Base-by-base conservation (phyloP, 352 stramenopile genomes). In the Phytophthora chlamydospora region DNA sequence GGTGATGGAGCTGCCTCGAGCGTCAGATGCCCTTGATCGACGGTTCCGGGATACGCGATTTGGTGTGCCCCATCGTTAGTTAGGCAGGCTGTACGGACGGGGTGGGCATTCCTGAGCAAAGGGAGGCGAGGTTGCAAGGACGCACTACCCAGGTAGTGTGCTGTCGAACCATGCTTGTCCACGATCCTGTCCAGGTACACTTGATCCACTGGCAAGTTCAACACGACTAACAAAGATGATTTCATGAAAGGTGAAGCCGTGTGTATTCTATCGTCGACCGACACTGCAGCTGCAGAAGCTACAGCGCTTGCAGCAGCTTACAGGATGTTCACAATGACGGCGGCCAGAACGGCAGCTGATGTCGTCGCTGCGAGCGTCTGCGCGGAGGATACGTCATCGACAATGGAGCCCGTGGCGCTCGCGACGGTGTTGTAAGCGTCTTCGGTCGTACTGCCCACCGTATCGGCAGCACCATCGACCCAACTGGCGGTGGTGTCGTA, bases 381-480 rank as follows among this genome's bases (percentile, higher is more conserved):
- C 13, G 62, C 56, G 11, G 62, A 62, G 36, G 49, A 66, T 11
- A 70, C 32, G 19, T 66, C 54, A 33, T 70, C 62, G 31, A 57
- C 17, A 12, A 70, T 65, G 48, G 62, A 70, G n/a, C 62, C 62
- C 13, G 62, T 56, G 16, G 43, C 48, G 12, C 62, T 71, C 47
- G 55, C 55, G 36, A 62, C 57, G 2, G 62, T 39, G 55, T 61
- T 47, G 41, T 55, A 43, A 10, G 53, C 55, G 29, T 68, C 40
- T 55, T 64, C 24, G 7, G 34, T 42, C 6, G 61, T 17, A 8
- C 36, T 51, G 1, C 46, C 46, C 0, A 69, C 45, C 0, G 43
- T 58, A n/a, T 68, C 52, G 2, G 38, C 47, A 21, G 51, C 47
- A 3, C 36, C 60, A 7, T 42, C 45, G 6, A 68, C 60, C 59